Percentiles rank a stretch among this genome's conserved stretches.
phyloP scores from a whole-genome alignment of 1,284 basidiomycete genomes.

The Vanrija humicola region DNA sequence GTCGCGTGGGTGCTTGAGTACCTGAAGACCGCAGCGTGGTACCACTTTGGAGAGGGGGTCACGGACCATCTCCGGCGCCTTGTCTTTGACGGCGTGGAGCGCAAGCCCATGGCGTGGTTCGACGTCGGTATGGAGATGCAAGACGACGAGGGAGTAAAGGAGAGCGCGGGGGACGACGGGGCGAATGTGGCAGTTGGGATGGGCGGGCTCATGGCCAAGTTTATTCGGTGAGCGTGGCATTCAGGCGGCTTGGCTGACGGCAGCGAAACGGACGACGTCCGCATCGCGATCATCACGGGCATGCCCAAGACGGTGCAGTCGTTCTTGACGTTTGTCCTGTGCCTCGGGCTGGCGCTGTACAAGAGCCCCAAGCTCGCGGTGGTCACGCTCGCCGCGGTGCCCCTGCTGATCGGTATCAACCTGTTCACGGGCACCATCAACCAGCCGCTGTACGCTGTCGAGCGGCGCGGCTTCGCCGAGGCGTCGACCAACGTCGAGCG shows the following conservation, averaged over 20 bases:
- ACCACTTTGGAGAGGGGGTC: slow-evolving; percentile 78
- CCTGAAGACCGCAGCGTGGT: slow-evolving; percentile 75
- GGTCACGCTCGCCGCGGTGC: slow-evolving; percentile 87
- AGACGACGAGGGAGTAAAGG: slow-evolving; percentile 48
- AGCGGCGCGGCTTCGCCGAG: slow-evolving; percentile 64
- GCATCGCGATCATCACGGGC: slow-evolving; percentile 73
- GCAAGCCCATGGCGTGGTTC: slow-evolving; percentile 80
- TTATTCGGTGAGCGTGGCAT: slow-evolving; percentile 63
- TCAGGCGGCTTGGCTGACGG: background rate
- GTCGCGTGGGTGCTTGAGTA: slow-evolving; percentile 70
- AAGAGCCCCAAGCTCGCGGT: slow-evolving; percentile 80
- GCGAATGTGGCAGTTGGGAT: slow-evolving; percentile 65
- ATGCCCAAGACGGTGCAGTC: slow-evolving; percentile 76
- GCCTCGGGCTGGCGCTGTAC: slow-evolving; percentile 74
- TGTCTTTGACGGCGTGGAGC: slow-evolving; percentile 67
- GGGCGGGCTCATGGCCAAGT: slow-evolving; percentile 91
- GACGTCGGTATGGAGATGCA: slow-evolving; percentile 73
- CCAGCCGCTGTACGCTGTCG: slow-evolving; percentile 62
- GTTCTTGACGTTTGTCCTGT: slow-evolving; percentile 71
- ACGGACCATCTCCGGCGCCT: slow-evolving; percentile 63
- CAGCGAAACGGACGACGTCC: slow-evolving; percentile 92
- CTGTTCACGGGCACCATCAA: slow-evolving; percentile 64
- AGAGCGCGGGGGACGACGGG: slow-evolving; percentile 38
- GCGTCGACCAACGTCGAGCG: slow-evolving; percentile 78
- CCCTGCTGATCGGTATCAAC: slow-evolving; percentile 71